Percentiles rank a stretch among this genome's conserved stretches.
Conservation (phyloP, 768 basidiomycete genomes). For the Postia placenta region DNA sequence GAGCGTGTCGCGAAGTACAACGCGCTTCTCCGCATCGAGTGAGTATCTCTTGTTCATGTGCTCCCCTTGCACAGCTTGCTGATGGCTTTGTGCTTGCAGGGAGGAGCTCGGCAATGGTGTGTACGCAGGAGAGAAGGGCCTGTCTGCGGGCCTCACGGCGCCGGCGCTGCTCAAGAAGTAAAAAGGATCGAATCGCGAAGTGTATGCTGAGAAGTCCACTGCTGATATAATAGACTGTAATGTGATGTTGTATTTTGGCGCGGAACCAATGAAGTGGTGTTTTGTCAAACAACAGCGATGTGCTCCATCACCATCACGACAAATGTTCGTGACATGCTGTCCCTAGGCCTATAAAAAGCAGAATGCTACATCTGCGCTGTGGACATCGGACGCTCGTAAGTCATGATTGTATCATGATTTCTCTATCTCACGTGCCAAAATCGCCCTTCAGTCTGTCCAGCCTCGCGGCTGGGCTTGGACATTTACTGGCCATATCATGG, state of each 20-base stretch:
- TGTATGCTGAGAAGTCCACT: conserved; percentile 5
- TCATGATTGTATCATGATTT: too few species aligned
- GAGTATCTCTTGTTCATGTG: conserved; percentile 26
- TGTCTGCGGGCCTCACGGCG: conserved; percentile 68
- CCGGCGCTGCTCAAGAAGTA: conserved; percentile 64
- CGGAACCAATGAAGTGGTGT: not conserved
- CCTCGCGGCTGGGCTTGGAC: too few species aligned
- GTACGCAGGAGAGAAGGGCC: conserved; percentile 74
- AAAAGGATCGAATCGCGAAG: conserved; percentile 3
- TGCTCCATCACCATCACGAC: not conserved
- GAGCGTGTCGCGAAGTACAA: conserved; percentile 98
- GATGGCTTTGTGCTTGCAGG: conserved; percentile 32
- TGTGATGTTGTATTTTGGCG: not conserved
- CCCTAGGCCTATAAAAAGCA: too few species aligned
- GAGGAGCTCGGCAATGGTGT: conserved; percentile 70
- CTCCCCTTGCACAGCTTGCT: conserved; percentile 16
- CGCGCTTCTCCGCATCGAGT: conserved; percentile 85
- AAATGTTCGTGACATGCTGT: too few species aligned
- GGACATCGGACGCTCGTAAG: too few species aligned
- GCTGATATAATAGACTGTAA: conserved; percentile 3
- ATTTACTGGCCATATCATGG: too few species aligned
- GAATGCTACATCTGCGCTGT: too few species aligned
- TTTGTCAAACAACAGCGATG: not conserved
- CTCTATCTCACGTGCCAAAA: too few species aligned
- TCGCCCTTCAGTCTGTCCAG: too few species aligned